Base-by-base conservation (phyloP, 139 green algal species). In the Tetraselmis chui region DNA sequence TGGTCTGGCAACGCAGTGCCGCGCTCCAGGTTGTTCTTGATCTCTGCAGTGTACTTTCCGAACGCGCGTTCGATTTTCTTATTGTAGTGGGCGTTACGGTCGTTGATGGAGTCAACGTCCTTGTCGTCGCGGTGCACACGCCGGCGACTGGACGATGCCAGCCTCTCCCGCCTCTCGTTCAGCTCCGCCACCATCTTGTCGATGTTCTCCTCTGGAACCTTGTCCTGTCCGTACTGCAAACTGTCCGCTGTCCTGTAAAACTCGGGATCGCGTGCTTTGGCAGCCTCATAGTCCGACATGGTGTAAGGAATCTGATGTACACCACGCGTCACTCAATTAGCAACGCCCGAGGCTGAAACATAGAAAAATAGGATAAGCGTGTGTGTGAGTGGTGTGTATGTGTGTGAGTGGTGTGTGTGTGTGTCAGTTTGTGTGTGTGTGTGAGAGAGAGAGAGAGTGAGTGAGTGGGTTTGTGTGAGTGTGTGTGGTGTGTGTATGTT, bases 71-170 rank as follows among this genome's bases (percentile, higher is more conserved):
- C 93, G 78, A 99, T 95, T 89, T 98, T 98, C 86, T 93, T 93
- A 91, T 99, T 99, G 93, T 98, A 99, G 84, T 95, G 88, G 30
- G 91, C 95, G 81, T 99, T 99, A 81, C 93, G 88, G 29, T 94
- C 85, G 89, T 99, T 99, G 91, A 99, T 99, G 88, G 89, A 95
- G 87, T 98, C 94, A 29, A 99, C 91, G 83, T 98, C 94, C 78
- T 91, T 87, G 79, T 94, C 90, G 1, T 94, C 90, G 32, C 89
- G 79, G 88, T 89, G 86, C 32, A 59, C 81, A 27, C 96, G 87
- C 1, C 96, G 89, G 18, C 95, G 88, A 78, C 87, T 94, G 87
- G 95, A 98, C 23, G 89, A 85, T 2, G 84, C 85, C 23, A 84
- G 80, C 81, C 92, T 92, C 24, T 84, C 87, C 23, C 79, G 90